Conservation (phyloP, 257 asterid genomes). For the Henckelia pumila region DNA sequence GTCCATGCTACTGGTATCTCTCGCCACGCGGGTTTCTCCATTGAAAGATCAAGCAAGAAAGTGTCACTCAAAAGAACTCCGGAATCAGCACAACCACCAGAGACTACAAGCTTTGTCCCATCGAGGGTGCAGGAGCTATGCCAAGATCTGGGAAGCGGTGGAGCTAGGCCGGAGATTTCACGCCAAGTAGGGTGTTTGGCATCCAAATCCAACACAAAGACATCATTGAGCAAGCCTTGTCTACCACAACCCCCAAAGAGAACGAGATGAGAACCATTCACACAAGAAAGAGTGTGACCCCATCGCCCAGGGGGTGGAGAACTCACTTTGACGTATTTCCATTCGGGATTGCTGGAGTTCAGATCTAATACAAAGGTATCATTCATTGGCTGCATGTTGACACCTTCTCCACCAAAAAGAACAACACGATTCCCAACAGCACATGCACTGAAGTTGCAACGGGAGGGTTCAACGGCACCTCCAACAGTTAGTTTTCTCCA, state of each 20-base stretch:
- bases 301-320: conserved; percentile 95
- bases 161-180: conserved; percentile 87
- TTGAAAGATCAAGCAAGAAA: conserved; percentile 77
- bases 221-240: conserved; percentile 90
- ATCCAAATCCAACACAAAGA: conserved; percentile 83
- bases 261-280: conserved; percentile 81
- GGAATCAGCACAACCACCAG: conserved; percentile 96
- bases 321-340: conserved; percentile 80
- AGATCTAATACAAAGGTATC: conserved; percentile 88
- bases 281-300: conserved; percentile 97
- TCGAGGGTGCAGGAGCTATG: conserved; percentile 97
- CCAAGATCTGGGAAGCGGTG: conserved; percentile 97
- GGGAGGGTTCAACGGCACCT: conserved; percentile 89
- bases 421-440: conserved; percentile 92
- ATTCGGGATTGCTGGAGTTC: conserved; percentile 72
- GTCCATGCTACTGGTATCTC: conserved; percentile 91
- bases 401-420: conserved; percentile 96
- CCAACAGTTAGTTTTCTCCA: conserved; percentile 87
- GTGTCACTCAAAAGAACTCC: conserved; percentile 87
- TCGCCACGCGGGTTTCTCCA: conserved; percentile 79
- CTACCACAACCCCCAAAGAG: conserved; percentile 94
- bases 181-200: conserved; percentile 89
- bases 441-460: conserved; percentile 96
- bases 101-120: conserved; percentile 86
- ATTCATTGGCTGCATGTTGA: conserved; percentile 94